Conservation (phyloP, 257 asterid genomes). For the Plantago major region DNA sequence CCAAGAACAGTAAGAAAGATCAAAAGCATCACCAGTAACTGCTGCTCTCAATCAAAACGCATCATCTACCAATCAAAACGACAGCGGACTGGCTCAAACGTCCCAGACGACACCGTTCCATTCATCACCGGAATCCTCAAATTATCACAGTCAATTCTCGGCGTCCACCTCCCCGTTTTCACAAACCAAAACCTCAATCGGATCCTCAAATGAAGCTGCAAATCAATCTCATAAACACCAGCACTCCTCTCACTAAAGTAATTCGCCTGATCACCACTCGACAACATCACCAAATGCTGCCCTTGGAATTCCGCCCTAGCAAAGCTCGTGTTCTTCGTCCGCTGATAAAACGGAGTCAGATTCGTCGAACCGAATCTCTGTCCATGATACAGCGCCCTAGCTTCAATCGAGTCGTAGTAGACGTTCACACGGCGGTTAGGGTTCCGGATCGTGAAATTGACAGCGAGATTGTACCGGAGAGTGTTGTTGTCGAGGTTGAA, state of each 20-base stretch:
- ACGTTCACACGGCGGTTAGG: slow-evolving; percentile 53
- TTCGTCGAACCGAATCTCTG: slow-evolving; percentile 21
- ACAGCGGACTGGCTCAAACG: slow-evolving; percentile 33
- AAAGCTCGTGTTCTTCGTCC: slow-evolving; percentile 31
- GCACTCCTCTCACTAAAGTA: slow-evolving; percentile 25
- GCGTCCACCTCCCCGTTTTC: slow-evolving; percentile 32
- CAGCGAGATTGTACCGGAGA: slow-evolving; percentile 37
- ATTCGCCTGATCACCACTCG: slow-evolving; percentile 13
- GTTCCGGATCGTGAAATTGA: slow-evolving; percentile 41
- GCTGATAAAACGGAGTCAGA: slow-evolving; percentile 40
- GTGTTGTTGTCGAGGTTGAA: slow-evolving; percentile 33
- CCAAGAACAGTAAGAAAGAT: too few relatives aligned
- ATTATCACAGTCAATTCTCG: slow-evolving; percentile 42
- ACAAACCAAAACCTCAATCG: slow-evolving; percentile 33
- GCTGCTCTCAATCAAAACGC: slow-evolving; percentile 35
- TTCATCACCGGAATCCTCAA: slow-evolving; percentile 41
- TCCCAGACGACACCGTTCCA: slow-evolving; percentile 17
- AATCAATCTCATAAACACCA: slow-evolving; percentile 30
- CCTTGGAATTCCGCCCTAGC: slow-evolving; percentile 31
- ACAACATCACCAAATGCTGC: slow-evolving; percentile 18
- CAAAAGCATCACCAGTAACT: not conserved
- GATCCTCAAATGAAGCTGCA: slow-evolving; percentile 34
- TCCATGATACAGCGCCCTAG: slow-evolving; percentile 35
- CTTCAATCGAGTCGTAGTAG: slow-evolving; percentile 47
- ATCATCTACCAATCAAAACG: slow-evolving; percentile 36